phyloP scores from a whole-genome alignment of 2,329 filamentous ascomycete species.

The Phaeosphaeriaceae sp. region DNA sequence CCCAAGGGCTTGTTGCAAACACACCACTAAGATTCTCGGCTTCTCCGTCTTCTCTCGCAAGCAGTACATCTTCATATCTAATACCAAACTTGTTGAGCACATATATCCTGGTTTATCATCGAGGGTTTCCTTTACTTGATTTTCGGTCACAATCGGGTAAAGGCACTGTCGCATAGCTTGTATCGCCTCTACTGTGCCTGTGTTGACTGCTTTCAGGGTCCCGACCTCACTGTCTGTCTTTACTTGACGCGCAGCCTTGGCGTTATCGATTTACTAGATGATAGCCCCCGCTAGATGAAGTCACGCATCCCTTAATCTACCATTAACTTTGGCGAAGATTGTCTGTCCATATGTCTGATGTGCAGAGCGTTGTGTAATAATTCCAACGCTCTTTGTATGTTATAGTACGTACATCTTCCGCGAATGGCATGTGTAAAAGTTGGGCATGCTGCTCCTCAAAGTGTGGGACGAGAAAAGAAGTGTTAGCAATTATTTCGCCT shows the following conservation, averaged over 20 bases:
- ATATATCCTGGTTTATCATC: constrained; percentile 68
- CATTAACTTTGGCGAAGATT: constrained; percentile 57
- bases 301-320: constrained; percentile 70
- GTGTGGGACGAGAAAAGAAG: constrained; percentile 64
- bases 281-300: constrained; percentile 65
- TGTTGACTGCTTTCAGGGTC: constrained; percentile 67
- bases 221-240: constrained; percentile 64
- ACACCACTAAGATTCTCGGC: constrained; percentile 63
- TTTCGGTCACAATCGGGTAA: constrained; percentile 63
- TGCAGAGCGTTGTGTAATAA: constrained; percentile 62
- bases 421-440: constrained; percentile 64
- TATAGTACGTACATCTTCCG: constrained; percentile 60
- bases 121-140: constrained; percentile 62
- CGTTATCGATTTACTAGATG: constrained; percentile 56
- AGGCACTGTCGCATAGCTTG: constrained; percentile 64
- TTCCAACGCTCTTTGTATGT: constrained; percentile 71
- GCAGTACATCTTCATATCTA: constrained; percentile 66
- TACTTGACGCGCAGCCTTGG: constrained; percentile 64
- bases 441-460: constrained; percentile 67
- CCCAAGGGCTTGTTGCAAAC: constrained; percentile 60
- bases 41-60: constrained; percentile 61
- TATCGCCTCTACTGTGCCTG: constrained; percentile 67
- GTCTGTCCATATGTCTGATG: constrained; percentile 46
- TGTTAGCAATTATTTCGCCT: constrained; percentile 59
- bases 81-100: constrained; percentile 66